These are phyloP conservation scores for Leccinum pellstonianum DNA, from an alignment of 768 basidiomycete species.

Conservation along the genomic window DNA sequence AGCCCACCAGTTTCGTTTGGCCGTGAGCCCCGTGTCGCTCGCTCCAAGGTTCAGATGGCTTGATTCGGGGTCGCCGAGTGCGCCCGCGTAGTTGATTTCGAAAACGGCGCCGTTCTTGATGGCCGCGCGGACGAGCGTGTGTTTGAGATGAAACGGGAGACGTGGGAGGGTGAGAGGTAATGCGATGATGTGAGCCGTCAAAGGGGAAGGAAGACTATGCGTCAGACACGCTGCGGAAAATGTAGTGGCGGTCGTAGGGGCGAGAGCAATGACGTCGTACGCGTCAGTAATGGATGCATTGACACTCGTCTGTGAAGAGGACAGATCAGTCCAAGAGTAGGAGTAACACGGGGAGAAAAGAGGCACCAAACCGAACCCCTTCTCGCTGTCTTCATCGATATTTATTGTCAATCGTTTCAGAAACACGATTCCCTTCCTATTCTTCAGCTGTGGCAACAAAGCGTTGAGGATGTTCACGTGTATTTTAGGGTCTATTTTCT, in stretches of 20 bases:
- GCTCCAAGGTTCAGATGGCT: conserved; percentile 44
- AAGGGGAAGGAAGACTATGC: conserved; percentile 68
- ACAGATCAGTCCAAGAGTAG: not conserved
- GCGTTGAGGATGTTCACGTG: conserved; percentile 64
- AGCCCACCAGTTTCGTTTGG: conserved; percentile 85
- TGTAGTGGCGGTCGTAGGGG: conserved; percentile 67
- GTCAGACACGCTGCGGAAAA: conserved; percentile 82
- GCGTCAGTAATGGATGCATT: conserved; percentile 57
- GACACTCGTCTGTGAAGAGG: conserved; percentile 58
- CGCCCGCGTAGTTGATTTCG: conserved; percentile 76
- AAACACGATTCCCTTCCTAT: conserved; percentile 58
- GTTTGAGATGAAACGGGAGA: conserved; percentile 78
- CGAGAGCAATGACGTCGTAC: conserved; percentile 77
- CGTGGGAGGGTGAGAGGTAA: conserved; percentile 77
- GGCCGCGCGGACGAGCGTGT: conserved; percentile 78
- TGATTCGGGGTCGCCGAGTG: conserved; percentile 58
- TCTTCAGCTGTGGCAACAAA: conserved; percentile 59
- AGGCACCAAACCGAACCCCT: conserved; percentile 76
- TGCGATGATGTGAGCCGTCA: conserved; percentile 79
- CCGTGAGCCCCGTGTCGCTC: conserved; percentile 50
- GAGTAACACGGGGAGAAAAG: not conserved
- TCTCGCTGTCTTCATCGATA: conserved; percentile 81
- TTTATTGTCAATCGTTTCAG: conserved; percentile 80
- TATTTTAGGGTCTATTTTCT: conserved; percentile 67
- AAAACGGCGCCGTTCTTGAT: conserved; percentile 81